phyloP scores from a whole-genome alignment of 768 basidiomycete genomes.

The Amanita rubescens region DNA sequence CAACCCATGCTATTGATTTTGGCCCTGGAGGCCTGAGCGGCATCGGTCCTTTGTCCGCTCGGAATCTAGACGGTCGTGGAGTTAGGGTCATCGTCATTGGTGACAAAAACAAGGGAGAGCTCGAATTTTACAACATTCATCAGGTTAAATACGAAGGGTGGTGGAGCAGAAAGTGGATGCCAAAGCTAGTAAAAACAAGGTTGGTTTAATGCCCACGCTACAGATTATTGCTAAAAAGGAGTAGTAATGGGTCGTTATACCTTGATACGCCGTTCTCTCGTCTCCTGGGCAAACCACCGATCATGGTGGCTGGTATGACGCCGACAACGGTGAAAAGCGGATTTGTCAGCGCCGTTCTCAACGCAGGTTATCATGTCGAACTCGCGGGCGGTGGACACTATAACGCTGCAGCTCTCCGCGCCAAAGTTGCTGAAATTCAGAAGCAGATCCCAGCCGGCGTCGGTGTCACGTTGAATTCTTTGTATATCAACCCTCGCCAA shows the following conservation, averaged over 20 bases:
- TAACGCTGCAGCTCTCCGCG: constrained; percentile 79
- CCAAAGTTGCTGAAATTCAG: constrained; percentile 92
- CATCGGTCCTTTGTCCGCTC: constrained; percentile 84
- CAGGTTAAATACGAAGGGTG: constrained; percentile 72
- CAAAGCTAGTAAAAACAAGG: constrained; percentile 85
- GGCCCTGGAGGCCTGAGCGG: constrained; percentile 93
- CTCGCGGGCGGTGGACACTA: constrained; percentile 98
- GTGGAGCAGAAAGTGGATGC: constrained; percentile 89
- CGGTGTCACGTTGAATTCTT: constrained; percentile 87
- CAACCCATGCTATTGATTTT: constrained; percentile 94
- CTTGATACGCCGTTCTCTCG: constrained; percentile 97
- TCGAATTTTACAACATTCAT: constrained; percentile 70
- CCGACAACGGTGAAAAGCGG: constrained; percentile 94
- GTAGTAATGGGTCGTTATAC: constrained; percentile 86
- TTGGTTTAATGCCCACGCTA: constrained; percentile 26
- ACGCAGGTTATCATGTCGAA: constrained; percentile 94
- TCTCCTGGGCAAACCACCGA: constrained; percentile 90
- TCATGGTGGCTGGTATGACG: constrained; percentile 99
- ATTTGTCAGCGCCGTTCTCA: constrained; percentile 87
- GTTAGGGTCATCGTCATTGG: constrained; percentile 85
- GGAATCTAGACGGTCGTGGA: constrained; percentile 90
- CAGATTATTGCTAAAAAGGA: constrained; percentile 7
- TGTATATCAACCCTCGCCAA: constrained; percentile 98
- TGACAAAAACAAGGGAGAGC: constrained; percentile 84
- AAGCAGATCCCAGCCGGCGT: constrained; percentile 77